Evolutionary conservation across 352 stramenopile genomes (phyloP), one percentile per base, ranked within the genome.

Genomic region (Phytophthora agathidicida): DNA sequence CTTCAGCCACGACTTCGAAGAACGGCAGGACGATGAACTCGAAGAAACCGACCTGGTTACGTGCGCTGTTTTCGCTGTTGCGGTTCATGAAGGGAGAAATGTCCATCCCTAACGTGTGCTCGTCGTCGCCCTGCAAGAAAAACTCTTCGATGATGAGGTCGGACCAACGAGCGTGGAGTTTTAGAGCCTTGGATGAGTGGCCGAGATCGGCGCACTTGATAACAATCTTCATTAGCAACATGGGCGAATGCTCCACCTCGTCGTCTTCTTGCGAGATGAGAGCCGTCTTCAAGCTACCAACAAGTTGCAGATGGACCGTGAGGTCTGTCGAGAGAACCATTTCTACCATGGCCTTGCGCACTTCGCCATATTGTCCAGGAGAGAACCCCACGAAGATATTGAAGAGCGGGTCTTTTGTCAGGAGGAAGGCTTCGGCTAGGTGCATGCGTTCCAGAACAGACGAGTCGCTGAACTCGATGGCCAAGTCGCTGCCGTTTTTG

Each of bases 71-170:
- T 57, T 95, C 83, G 32, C 75, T 83, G 22, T 95, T 83, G 50
- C 91, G 82, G 74, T 98, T 94, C 86, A 96, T 97, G 52, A 98
- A 96, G 3, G 93, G 93, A 39, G 80, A 97, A 27, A 97, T 83
- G 31, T 96, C 75, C 59, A 98, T 82, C 13, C 83, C 85, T 0
- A 96, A 52, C 26, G 80, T 76, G 44, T 96, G 92, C 57, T 98
- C 96, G 39, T 96, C 83, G 59, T 99, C 94, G 19, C 94, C 96
- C 65, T 98, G 96, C 38, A 87, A 68, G 60, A 97, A 98, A 56
- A 98, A 98, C 66, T 98, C 96, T 64, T 97, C 84, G 36, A 97
- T 91, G 41, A 98, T 96, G 20, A 95, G 59, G 48, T 97, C 85
- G 1, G 89, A 90, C 93, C 94, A 98, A 41, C 88, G 78, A 23